Evolutionary conservation across 2,329 filamentous ascomycete species (phyloP).

Genomic region (Aureobasidium sp.): DNA sequence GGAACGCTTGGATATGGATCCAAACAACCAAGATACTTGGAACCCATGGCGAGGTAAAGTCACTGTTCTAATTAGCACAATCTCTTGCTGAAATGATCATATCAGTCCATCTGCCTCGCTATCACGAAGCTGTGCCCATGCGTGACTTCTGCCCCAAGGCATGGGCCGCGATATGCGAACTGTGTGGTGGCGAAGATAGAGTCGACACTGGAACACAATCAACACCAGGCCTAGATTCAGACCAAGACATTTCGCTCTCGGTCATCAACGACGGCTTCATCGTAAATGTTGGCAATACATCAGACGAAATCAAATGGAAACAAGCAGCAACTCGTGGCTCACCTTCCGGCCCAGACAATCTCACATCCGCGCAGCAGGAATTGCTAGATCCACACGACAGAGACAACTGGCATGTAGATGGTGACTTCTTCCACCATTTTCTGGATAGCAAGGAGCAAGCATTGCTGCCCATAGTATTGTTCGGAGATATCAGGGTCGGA

Average conservation of each 20-base stretch:
- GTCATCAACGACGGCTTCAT: constrained; percentile 61
- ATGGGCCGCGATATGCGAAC: constrained; percentile 59
- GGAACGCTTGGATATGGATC: constrained; percentile 59
- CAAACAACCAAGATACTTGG: constrained; percentile 60
- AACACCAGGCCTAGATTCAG: constrained; percentile 18
- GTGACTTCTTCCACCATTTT: constrained; percentile 67
- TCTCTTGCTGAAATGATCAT: constrained; percentile 38
- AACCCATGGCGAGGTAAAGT: constrained; percentile 50
- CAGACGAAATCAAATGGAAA: constrained; percentile 43
- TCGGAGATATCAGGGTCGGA: constrained; percentile 53
- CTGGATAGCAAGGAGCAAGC: constrained; percentile 65
- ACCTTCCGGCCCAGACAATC: neutral
- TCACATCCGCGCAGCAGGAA: neutral
- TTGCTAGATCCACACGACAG: constrained; percentile 37
- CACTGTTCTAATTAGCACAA: no score
- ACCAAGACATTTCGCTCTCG: neutral
- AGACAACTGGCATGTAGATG: constrained; percentile 60
- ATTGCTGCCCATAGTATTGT: constrained; percentile 60
- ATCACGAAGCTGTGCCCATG: neutral
- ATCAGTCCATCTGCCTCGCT: constrained; percentile 38
- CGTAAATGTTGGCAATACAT: constrained; percentile 57
- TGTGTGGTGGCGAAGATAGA: constrained; percentile 57
- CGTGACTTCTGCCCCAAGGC: constrained; percentile 54
- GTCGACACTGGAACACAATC: constrained; percentile 40
- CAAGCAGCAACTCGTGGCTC: constrained; percentile 31